phyloP scores from a whole-genome alignment of 1,284 basidiomycete genomes.

The Bondarzewia mesenterica region DNA sequence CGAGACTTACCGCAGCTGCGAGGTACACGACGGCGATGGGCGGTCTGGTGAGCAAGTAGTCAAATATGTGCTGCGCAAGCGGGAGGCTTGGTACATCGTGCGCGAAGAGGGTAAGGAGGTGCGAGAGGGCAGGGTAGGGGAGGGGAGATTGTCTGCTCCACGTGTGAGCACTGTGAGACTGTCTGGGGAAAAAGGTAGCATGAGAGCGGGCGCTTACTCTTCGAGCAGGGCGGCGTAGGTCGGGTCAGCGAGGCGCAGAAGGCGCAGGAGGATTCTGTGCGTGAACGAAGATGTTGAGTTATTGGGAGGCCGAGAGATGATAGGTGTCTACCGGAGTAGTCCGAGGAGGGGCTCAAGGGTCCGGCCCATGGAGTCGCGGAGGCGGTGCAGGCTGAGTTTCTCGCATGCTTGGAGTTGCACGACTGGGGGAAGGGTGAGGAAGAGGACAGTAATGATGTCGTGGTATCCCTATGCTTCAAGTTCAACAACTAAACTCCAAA shows the following conservation, averaged over 20 bases:
- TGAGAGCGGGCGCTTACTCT: constrained; percentile 33
- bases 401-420: constrained; percentile 52
- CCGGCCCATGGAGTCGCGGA: constrained; percentile 85
- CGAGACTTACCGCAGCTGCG: constrained; percentile 60
- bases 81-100: constrained; percentile 83
- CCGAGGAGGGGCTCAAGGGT: constrained; percentile 83
- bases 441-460: constrained; percentile 83
- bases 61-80: constrained; percentile 83
- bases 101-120: constrained; percentile 85
- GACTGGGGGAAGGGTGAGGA: constrained; percentile 66
- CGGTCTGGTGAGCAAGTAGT: constrained; percentile 78
- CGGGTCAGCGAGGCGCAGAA: constrained; percentile 66
- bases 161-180: constrained; percentile 7
- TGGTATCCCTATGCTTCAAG: constrained; percentile 70
- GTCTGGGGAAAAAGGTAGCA: neutral
- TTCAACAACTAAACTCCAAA: too few relatives aligned
- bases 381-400: constrained; percentile 72
- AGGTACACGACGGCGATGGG: constrained; percentile 80
- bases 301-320: neutral
- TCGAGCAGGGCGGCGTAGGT: constrained; percentile 63
- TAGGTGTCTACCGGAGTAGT: constrained; percentile 54
- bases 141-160: constrained; percentile 41
- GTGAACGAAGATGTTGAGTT: neutral
- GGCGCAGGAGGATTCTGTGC: constrained; percentile 56
- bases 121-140: constrained; percentile 84